Base-by-base conservation (phyloP, 2,329 filamentous ascomycete species). In the Dryadomyces sulphureus region DNA sequence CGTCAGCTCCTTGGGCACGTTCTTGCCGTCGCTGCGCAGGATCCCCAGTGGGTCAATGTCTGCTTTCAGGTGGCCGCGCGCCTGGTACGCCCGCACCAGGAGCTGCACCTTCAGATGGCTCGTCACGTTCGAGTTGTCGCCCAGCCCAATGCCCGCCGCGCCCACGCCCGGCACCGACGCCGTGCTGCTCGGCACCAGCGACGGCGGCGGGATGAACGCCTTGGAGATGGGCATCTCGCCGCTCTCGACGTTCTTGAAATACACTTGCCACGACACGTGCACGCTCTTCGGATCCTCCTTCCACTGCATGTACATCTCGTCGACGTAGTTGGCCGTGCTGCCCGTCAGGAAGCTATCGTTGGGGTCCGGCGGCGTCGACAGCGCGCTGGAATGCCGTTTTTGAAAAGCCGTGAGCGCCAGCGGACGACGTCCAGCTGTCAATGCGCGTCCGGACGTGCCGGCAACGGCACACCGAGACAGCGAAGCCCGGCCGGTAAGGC, bases 241-340 rank as follows among this genome's bases (percentile, higher is more conserved):
- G 54, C 79, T 84, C 72, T 98, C 92, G 84, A 98, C 95, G 70
- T 98, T 98, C 70, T 81, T 86, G 77, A 98, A 98, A 76, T 98
- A 98, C 62, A 93, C 81, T 70, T 94, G 90, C 92, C 92, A 98
- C 63, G 92, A 98, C 58, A 94, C 75, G 67, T 98, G 92, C 49
- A 98, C 92, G 61, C 86, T 94, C 58, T 79, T 76, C 45, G 92
- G 89, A 58, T 98, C 88, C 53, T 84, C 73, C 68, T 90, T 94
- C 92, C 92, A 98, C 62, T 89, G 81, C 70, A 95, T 72, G 68
- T 98, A 98, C 92, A 98, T 98, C 72, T 95, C 92, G 65, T 98
- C 92, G 62, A 98, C 87, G 70, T 98, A 98, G 71, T 94, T 95
- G 66, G 92, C 92, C 50, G 90, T 92, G 72, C 86, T 96, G 55